Base-by-base conservation (phyloP, 768 basidiomycete genomes). In the Lentinula sp. region DNA sequence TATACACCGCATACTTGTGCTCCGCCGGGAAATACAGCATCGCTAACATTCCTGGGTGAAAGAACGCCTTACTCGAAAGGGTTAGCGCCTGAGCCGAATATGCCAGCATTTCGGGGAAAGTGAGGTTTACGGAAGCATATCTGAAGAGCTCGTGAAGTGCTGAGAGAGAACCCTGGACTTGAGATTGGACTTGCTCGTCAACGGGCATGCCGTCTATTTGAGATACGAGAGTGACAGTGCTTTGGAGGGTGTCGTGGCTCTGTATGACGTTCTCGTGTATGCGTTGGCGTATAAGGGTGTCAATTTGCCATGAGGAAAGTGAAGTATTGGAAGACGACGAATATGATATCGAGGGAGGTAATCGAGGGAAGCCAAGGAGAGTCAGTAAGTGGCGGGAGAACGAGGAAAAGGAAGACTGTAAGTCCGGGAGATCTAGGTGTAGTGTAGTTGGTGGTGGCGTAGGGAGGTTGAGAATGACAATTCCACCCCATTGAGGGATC, bases 1-100 rank as follows among this genome's bases (percentile, higher is more conserved):
- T 88, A 71, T 98, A 98, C 8, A 99, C 93, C 2, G 95, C 95
- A 71, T 94, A 95, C 70, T 91, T 98, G 77, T 98, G 97, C 70
- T 98, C 97, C 18, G 93, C 88, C 21, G 97, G 97, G 74, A 98
- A 98, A 73, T 99, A 99, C 21, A 99, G 79, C 69, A 98, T 74
- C 13, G 93, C 95, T 66, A 98, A 75, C 95, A 98, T 97, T 18
- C 90, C 91, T 0, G 96, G 97, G 71, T 94, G 92, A 76, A 97
- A 98, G 79, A 97, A 98, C 3, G 97, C 96, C 45, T 87, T 82
- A 1, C 89, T 91, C 10, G 93, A 83, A 39, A 87, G 77, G 0
- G 78, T 79, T 50, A 85, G 71, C 0, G 93, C 91, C 60, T 76
- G 71, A 13, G 82, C 79, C 1, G 91, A 92, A 68, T 84, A 78